Evolutionary conservation across 257 asterid species (phyloP).

Genomic region (Solanum chmielewskii): DNA sequence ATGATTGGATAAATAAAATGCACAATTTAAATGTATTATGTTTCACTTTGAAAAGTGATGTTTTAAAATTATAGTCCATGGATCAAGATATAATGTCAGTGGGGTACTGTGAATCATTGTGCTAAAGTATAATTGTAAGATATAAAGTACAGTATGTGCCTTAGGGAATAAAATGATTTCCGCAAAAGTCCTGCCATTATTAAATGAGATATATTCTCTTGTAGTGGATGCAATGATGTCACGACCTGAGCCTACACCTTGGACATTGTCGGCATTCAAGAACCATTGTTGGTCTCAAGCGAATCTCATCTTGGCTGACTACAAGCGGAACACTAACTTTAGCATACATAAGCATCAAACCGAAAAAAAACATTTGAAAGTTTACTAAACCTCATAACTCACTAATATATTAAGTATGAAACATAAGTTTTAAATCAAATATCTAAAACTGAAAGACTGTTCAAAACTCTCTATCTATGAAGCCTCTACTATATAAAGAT

Average conservation of each 20-base stretch:
- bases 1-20: background rate
- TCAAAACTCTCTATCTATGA: background rate
- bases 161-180: background rate
- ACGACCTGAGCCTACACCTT: background rate
- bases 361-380: too few species aligned
- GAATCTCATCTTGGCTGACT: background rate
- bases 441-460: background rate
- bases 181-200: background rate
- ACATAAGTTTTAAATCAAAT: background rate
- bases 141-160: background rate
- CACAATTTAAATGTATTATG: background rate
- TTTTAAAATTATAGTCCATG: background rate
- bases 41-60: too few species aligned
- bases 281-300: background rate
- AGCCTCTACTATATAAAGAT: background rate
- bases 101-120: background rate
- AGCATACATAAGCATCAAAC: background rate
- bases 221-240: background rate
- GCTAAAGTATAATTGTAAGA: too few species aligned
- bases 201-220: too few species aligned
- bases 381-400: background rate
- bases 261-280: background rate
- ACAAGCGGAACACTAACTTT: too few species aligned
- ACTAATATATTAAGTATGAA: background rate
- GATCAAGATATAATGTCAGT: background rate